phyloP scores from a whole-genome alignment of 139 green algal species.

The Pleodorina starrii region DNA sequence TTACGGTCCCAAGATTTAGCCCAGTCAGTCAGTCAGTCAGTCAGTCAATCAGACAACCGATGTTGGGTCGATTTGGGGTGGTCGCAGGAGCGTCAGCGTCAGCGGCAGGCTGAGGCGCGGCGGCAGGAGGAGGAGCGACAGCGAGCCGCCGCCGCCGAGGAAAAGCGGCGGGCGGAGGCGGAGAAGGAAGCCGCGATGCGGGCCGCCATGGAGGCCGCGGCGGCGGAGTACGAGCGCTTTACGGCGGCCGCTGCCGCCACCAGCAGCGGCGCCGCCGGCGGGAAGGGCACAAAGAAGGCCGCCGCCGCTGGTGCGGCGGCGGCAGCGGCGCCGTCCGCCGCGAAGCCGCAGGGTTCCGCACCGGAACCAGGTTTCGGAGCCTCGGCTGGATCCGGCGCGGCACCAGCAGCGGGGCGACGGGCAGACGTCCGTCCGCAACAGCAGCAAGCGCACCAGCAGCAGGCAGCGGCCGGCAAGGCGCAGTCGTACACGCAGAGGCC shows the following conservation, averaged over 20 bases:
- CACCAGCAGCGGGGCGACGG: too few relatives aligned
- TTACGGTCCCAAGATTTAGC: too few relatives aligned
- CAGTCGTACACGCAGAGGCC: too few relatives aligned
- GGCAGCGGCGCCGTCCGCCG: too few relatives aligned
- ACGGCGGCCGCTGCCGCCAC: slow-evolving; percentile 6
- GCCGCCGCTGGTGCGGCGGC: neutral
- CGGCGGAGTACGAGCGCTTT: slow-evolving; percentile 35
- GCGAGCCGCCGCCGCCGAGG: neutral
- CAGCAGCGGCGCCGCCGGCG: neutral
- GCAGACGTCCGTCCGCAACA: too few relatives aligned
- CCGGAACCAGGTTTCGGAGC: neutral
- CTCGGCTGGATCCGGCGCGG: too few relatives aligned
- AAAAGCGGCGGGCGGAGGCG: slow-evolving; percentile 1
- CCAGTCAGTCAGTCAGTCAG: too few relatives aligned
- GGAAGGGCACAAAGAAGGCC: neutral
- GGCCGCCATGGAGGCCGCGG: slow-evolving; percentile 45
- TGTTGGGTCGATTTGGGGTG: neutral
- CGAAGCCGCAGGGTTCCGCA: too few relatives aligned
- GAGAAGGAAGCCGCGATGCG: slow-evolving; percentile 31
- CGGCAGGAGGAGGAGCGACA: slow-evolving; percentile 16
- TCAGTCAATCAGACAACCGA: too few relatives aligned
- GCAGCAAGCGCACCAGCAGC: too few relatives aligned
- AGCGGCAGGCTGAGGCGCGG: slow-evolving; percentile 19
- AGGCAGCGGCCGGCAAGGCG: too few relatives aligned
- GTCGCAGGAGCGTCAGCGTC: slow-evolving; percentile 34